Evolutionary conservation across 2,329 filamentous ascomycete genomes (phyloP), one percentile per base, ranked within the genome.

Genomic region (Graphiopsis chlorocephala): DNA sequence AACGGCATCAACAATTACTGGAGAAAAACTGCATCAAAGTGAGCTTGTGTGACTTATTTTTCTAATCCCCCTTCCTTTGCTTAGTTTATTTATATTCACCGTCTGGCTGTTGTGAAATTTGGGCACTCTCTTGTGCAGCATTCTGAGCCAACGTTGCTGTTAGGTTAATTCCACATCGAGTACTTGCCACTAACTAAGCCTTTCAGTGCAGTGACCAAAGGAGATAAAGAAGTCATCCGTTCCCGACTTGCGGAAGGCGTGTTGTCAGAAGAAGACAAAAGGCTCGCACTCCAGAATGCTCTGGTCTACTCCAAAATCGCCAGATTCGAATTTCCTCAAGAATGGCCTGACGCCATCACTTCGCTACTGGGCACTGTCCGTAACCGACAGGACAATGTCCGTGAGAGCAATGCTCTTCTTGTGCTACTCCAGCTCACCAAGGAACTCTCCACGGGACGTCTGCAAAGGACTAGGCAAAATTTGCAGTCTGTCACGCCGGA

Each of bases 1-100:
- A 97, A 98, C 77, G 95, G 93, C 63, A 93, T 98, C 77, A 94
- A 98, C 76, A 93, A 90, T 75, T 92, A 93, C 78, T 99, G 95
- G 95, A 86, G 95, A 74, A 92, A 84, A 75, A 91, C 90, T 35
- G 87, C 91, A 58, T 85, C 90, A 64, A 87, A 89, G 75, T 85
- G 86, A 29, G 77, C 29, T 17, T 33, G 42, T 35, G n/a, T 14
- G 10, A 3, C 38, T 31, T 50, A 4, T 17, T 28, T 12, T 42
- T 17, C 17, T 38, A 1, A 8, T n/a, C 4, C 10, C 15, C n/a
- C 14, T 29, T 35, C 26, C 31, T 53, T 50, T 14, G 5, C 47
- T 25, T 17, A 17, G 17, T 58, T 42, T 2, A 58, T 45, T 45
- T 45, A 23, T 45, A 20, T 45, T 12, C 33, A 45, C 1, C 10